A percentile compares a stretch with the other conserved stretches of the same genome.
These are phyloP conservation scores for Chlorella sp. DNA, from an alignment of 139 green algal species.

Conservation along the genomic window DNA sequence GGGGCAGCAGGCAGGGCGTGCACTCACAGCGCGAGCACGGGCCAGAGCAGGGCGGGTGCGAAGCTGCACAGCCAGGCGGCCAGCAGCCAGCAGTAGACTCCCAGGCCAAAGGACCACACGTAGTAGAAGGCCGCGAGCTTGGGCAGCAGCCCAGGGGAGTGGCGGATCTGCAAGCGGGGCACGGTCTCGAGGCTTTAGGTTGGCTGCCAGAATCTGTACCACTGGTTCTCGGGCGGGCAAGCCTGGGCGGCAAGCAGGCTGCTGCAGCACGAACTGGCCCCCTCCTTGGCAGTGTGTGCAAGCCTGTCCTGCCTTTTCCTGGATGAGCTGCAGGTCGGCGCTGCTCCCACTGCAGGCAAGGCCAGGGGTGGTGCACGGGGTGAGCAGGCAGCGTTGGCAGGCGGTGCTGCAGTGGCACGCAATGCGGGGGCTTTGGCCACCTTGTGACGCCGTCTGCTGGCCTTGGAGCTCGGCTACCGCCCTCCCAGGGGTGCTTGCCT, in stretches of 20 bases:
- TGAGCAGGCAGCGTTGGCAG: background rate
- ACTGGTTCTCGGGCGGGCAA: no score
- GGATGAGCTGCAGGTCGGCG: conserved; percentile 24
- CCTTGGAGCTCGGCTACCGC: no score
- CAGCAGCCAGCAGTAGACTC: conserved; percentile 16
- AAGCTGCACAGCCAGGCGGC: background rate
- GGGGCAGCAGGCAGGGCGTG: no score
- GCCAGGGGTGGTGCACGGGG: background rate
- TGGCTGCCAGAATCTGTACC: no score
- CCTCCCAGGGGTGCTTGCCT: no score
- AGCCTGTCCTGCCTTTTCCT: background rate
- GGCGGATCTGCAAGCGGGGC: background rate
- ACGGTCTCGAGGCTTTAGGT: background rate
- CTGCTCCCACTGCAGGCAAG: conserved; percentile 1
- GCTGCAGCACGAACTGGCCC: no score
- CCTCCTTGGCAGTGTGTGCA: background rate
- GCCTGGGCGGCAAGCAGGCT: no score
- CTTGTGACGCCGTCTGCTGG: background rate
- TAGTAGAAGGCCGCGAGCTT: conserved; percentile 27
- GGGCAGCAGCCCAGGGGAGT: background rate
- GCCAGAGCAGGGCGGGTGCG: background rate
- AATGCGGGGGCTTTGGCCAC: background rate
- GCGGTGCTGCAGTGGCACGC: background rate
- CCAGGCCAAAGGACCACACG: conserved; percentile 4
- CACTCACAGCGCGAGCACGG: background rate